These are phyloP conservation scores for Sesbania bispinosa DNA, from an alignment of 306 rosid species.

Conservation along the genomic window DNA sequence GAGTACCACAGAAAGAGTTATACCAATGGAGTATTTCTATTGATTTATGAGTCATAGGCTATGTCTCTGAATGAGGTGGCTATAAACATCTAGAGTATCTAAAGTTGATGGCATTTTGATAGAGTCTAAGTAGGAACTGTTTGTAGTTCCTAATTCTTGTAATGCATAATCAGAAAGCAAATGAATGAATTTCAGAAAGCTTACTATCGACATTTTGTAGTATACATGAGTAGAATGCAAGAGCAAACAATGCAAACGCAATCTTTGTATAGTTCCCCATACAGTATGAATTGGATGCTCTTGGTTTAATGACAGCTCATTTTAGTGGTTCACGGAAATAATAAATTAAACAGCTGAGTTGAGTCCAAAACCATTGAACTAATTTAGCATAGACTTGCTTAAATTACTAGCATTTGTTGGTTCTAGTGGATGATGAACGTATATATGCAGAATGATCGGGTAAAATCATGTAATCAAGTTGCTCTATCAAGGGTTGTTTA, in stretches of 20 bases:
- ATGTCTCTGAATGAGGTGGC: neutral
- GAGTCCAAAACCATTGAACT: no score
- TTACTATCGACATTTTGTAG: neutral
- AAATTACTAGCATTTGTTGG: no score
- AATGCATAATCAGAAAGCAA: neutral
- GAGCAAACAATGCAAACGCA: neutral
- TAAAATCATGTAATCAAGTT: neutral
- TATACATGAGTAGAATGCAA: neutral
- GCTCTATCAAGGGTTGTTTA: neutral
- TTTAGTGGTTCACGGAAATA: no score
- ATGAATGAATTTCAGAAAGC: neutral
- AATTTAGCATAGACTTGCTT: no score
- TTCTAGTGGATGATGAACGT: neutral
- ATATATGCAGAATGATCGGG: neutral
- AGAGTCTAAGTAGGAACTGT: neutral
- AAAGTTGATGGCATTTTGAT: neutral
- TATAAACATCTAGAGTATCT: neutral
- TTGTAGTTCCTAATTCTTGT: neutral
- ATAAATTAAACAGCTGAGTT: no score
- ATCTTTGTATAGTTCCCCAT: no score
- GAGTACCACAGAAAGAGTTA: constrained; percentile 56
- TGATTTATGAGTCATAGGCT: constrained; percentile 12
- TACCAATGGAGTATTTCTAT: constrained; percentile 58
- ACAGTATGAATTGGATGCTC: no score
- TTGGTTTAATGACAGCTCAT: no score